Evolutionary conservation across 2,329 filamentous ascomycete genomes (phyloP).

Genomic region (Emericellopsis cladophorae): DNA sequence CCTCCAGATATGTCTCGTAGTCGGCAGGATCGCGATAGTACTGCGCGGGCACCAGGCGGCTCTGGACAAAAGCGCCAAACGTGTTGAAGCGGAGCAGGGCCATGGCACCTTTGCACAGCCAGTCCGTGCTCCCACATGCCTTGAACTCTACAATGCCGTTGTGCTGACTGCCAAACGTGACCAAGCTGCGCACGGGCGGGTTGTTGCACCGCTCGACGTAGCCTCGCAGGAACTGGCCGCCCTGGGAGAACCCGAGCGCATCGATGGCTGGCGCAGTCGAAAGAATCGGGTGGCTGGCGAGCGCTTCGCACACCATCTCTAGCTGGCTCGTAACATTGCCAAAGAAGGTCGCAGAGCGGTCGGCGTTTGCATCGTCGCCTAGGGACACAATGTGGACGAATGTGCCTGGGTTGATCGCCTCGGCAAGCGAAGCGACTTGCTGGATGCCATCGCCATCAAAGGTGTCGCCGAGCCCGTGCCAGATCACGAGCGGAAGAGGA

Average conservation of each 20-base stretch:
- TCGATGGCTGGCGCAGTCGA: conserved; percentile 74
- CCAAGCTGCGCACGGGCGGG: conserved; percentile 62
- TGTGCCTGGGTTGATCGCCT: conserved; percentile 66
- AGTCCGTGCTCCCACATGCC: conserved; percentile 58
- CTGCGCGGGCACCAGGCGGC: conserved; percentile 76
- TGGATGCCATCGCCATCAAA: conserved; percentile 66
- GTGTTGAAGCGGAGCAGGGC: conserved; percentile 67
- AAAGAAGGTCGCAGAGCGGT: conserved; percentile 78
- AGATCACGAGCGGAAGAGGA: conserved; percentile 84
- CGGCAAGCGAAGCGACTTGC: conserved; percentile 56
- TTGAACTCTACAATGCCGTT: conserved; percentile 83
- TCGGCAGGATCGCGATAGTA: conserved; percentile 70
- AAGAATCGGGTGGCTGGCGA: conserved; percentile 66
- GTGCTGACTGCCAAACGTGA: conserved; percentile 86
- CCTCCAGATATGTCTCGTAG: conserved; percentile 59
- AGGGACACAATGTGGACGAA: conserved; percentile 71
- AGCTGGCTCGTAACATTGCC: conserved; percentile 80
- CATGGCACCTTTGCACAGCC: conserved; percentile 70
- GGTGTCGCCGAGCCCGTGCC: conserved; percentile 74
- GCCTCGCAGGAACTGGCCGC: conserved; percentile 87
- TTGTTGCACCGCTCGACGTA: conserved; percentile 79
- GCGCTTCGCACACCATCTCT: conserved; percentile 60
- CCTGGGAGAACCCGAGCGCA: conserved; percentile 89
- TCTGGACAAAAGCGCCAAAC: conserved; percentile 70
- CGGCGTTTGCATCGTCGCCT: conserved; percentile 48